These are phyloP conservation scores for Radiomyces spectabilis DNA, from an alignment of 192 early-diverging fungal species.

Conservation along the genomic window DNA sequence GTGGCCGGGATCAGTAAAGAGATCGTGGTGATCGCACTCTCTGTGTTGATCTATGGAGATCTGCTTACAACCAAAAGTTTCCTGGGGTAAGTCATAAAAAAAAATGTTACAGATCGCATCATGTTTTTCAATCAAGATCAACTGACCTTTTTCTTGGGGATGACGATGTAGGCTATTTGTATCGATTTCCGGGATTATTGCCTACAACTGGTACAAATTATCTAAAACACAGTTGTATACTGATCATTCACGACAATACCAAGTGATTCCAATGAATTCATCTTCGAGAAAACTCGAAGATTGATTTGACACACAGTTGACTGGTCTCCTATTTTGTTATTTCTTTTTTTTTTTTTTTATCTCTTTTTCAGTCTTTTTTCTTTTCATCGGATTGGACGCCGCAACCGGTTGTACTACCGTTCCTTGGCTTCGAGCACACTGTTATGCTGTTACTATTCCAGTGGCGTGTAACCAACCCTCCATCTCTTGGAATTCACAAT, in stretches of 20 bases:
- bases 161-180: conserved; percentile 34
- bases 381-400: no score
- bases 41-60: conserved; percentile 67
- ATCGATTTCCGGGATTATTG: conserved; percentile 50
- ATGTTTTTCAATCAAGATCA: no score
- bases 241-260: conserved; percentile 11
- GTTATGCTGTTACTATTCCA: no score
- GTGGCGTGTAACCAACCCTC: no score
- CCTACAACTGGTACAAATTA: conserved; percentile 34
- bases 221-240: conserved; percentile 7
- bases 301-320: background rate
- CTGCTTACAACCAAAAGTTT: conserved; percentile 55
- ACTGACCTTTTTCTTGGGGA: conserved; percentile 17
- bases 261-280: conserved; percentile 13
- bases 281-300: background rate
- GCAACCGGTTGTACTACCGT: no score
- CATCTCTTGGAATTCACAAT: no score
- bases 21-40: conserved; percentile 65
- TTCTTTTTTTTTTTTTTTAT: no score
- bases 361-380: no score
- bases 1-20: conserved; percentile 78
- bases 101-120: background rate
- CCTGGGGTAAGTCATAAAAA: conserved; percentile 41
- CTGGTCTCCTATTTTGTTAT: no score
- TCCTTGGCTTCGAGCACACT: no score